Percentiles rank a stretch among this genome's conserved stretches.
phyloP scores from a whole-genome alignment of 306 rosid genomes.

The Ochetophila trinervis region DNA sequence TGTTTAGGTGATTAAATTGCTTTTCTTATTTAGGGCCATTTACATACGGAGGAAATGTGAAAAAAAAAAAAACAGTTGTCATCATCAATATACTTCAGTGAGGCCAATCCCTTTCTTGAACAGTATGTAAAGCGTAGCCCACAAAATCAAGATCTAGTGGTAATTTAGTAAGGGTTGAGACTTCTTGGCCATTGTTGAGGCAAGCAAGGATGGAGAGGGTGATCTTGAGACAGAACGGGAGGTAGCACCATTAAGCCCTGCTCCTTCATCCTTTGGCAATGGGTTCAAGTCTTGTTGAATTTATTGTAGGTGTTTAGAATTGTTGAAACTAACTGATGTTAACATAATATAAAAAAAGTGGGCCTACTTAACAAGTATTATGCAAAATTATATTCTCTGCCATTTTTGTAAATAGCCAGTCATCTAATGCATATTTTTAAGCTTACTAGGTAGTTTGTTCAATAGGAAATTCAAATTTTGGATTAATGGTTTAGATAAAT shows the following conservation, averaged over 20 bases:
- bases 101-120: constrained; percentile 95
- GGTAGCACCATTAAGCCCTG: constrained; percentile 47
- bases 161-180: constrained; percentile 71
- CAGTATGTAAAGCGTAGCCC: constrained; percentile 78
- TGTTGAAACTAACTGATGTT: no score
- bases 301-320: no score
- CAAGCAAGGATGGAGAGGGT: constrained; percentile 78
- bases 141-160: constrained; percentile 84
- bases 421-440: no score
- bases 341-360: no score
- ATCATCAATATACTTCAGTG: constrained; percentile 75
- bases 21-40: constrained; percentile 61
- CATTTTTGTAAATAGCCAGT: no score
- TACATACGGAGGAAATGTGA: constrained; percentile 72
- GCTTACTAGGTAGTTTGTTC: no score
- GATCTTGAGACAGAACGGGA: constrained; percentile 63
- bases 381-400: no score
- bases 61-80: constrained; percentile 71
- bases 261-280: constrained; percentile 25
- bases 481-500: no score
- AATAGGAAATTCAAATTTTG: no score
- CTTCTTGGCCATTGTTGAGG: constrained; percentile 79
- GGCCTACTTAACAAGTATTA: no score
- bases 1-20: constrained; percentile 10
- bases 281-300: not conserved